Evolutionary conservation across 1,139 yeast species (phyloP).

Genomic region (Taphrina deformans): DNA sequence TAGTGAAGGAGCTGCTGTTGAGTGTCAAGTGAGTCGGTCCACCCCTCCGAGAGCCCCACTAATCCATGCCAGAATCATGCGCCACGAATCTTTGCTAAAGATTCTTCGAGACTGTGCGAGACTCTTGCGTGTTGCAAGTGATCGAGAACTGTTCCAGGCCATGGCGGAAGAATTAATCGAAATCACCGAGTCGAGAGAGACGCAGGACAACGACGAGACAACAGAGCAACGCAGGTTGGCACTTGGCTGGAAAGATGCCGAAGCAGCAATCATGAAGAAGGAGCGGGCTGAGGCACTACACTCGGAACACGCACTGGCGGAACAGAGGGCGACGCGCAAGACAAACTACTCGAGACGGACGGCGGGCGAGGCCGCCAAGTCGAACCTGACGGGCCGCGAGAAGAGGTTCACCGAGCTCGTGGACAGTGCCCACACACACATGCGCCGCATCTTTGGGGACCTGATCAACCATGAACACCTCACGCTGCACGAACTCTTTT

Average conservation of each 20-base stretch:
- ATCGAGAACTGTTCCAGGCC: neutral
- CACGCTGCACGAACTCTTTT: slow-evolving; percentile 26
- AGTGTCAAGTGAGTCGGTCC: slow-evolving; percentile 13
- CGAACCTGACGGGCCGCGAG: neutral
- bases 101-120: neutral
- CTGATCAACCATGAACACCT: slow-evolving; percentile 28
- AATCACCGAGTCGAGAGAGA: neutral
- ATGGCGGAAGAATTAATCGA: neutral
- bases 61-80: slow-evolving; percentile 2
- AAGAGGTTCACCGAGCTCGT: slow-evolving; percentile 3
- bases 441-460: slow-evolving; percentile 5
- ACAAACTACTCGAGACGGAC: neutral
- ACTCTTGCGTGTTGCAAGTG: neutral
- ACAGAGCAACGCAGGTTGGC: neutral
- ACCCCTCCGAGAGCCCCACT: neutral
- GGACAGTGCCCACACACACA: neutral
- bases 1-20: slow-evolving; percentile 3
- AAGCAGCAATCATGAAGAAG: neutral
- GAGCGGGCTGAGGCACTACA: neutral
- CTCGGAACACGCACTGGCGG: slow-evolving; percentile 3
- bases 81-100: neutral
- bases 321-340: neutral
- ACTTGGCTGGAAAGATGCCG: slow-evolving; percentile 8
- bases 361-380: slow-evolving; percentile 1
- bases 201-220: neutral